phyloP scores from a whole-genome alignment of 2,329 filamentous ascomycete species.

The Madurella fahalii region DNA sequence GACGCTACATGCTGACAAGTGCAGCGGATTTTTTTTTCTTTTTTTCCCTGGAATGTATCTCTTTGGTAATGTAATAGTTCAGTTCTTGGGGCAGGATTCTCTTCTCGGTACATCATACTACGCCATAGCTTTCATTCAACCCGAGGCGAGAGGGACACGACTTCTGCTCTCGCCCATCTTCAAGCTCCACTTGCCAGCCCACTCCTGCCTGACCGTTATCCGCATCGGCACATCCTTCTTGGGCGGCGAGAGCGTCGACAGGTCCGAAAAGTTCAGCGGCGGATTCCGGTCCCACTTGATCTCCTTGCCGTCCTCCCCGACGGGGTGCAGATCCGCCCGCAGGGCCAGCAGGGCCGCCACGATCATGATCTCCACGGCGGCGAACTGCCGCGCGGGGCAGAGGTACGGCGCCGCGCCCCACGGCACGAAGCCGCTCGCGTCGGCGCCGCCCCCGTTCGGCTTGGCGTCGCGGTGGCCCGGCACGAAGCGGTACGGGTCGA shows the following conservation, averaged over 20 bases:
- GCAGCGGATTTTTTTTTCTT: too few relatives aligned
- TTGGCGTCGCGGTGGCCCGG: background rate
- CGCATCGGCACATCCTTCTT: background rate
- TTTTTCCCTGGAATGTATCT: too few relatives aligned
- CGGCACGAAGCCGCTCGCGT: slow-evolving; percentile 16
- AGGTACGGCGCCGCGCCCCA: slow-evolving; percentile 31
- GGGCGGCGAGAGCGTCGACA: background rate
- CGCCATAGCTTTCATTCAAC: background rate
- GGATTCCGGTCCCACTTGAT: background rate
- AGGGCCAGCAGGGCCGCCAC: background rate
- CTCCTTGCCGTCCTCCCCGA: too few relatives aligned
- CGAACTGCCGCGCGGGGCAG: slow-evolving; percentile 31
- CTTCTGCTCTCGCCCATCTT: background rate
- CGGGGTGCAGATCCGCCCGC: background rate
- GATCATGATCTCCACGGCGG: slow-evolving; percentile 26
- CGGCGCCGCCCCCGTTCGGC: background rate
- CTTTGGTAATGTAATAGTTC: too few relatives aligned
- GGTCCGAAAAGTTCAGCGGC: background rate
- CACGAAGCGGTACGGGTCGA: slow-evolving; percentile 25
- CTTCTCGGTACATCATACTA: background rate
- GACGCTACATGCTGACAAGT: too few relatives aligned
- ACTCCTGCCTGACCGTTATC: background rate
- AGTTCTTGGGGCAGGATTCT: too few relatives aligned
- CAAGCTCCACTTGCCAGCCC: background rate
- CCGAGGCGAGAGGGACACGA: background rate